Evolutionary conservation across 139 green algal genomes (phyloP), one percentile per base, ranked within the genome.

Genomic region (Gonium pectorale): DNA sequence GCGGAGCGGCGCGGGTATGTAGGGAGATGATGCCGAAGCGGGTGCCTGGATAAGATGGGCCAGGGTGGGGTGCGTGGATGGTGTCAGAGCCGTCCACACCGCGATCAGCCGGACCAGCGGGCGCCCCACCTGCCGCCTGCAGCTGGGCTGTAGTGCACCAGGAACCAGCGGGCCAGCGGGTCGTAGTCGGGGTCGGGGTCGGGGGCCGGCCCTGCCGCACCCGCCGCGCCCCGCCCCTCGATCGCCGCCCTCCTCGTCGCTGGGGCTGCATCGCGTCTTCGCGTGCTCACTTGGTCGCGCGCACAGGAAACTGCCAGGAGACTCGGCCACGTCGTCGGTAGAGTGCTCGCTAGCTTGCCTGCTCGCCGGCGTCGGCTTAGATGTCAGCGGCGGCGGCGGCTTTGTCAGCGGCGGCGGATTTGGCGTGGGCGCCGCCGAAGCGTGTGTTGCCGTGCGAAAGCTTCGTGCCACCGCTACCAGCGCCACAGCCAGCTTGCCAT

Each of bases 91-190:
- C n/a, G n/a, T 17, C 17, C 17, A 13, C 13, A 5, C 66, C 6
- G 4, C 40, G 27, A 2, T 0, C n/a, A n/a, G n/a, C n/a, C n/a
- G n/a, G n/a, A n/a, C n/a, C n/a, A n/a, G n/a, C n/a, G n/a, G n/a
- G n/a, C n/a, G n/a, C 22, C 71, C 17, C 67, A 80, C 81, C 81
- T 63, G 52, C 81, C 0, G 56, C 59, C 59, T 87, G 81, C 27
- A 90, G 73, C 24, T 87, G 66, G n/a, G 29, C 63, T 40, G 43
- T 86, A 90, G 62, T 90, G 86, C 35, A 54, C 37, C 51, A 78
- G 38, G 19, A 90, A 90, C 86, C 86, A 90, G 38, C 73, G 72
- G 2, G 86, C 80, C 31, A 90, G 56, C 2, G 86, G 86, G 72
- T 90, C 80, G 37, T 75, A 63, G n/a, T n/a, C n/a, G n/a, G n/a